These are phyloP conservation scores for Deinandra increscens DNA, from an alignment of 129 eudicot genomes.

Conservation along the genomic window DNA sequence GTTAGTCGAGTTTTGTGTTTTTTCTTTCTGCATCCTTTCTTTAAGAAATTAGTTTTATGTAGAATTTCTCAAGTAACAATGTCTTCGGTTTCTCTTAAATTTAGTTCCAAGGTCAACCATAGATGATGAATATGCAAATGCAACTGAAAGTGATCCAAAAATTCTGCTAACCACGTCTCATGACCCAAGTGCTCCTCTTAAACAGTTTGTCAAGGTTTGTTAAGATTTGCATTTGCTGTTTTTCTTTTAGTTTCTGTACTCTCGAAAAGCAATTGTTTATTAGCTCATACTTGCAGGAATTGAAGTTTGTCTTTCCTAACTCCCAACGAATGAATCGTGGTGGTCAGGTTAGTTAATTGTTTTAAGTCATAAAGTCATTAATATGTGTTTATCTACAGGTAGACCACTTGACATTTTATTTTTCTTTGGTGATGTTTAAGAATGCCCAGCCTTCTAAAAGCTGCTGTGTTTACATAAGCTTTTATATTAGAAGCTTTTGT, in stretches of 20 bases:
- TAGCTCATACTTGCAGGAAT: constrained; percentile 51
- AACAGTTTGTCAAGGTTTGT: constrained; percentile 86
- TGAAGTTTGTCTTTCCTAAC: constrained; percentile 88
- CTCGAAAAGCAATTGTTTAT: constrained; percentile 1
- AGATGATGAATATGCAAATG: constrained; percentile 93
- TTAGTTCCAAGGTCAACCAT: constrained; percentile 83
- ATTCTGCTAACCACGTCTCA: constrained; percentile 84
- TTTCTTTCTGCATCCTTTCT: too few relatives aligned
- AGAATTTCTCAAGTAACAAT: background rate
- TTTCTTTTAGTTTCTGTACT: background rate
- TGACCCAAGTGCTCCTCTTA: constrained; percentile 90
- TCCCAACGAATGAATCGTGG: constrained; percentile 89
- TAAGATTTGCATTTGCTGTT: background rate
- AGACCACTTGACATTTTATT: background rate
- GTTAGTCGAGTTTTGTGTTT: background rate
- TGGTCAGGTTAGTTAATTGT: constrained; percentile 72
- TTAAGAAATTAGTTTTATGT: background rate
- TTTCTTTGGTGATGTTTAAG: background rate
- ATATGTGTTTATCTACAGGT: background rate
- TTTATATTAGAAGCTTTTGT: background rate
- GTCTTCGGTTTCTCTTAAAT: constrained; percentile 11
- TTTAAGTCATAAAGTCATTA: background rate
- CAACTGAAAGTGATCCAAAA: constrained; percentile 79
- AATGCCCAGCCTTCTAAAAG: background rate
- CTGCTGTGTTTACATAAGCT: background rate